Evolutionary conservation across 2,329 filamentous ascomycete species (phyloP), one percentile per base, ranked within the genome.

Genomic region (Aspergillus glaucus): DNA sequence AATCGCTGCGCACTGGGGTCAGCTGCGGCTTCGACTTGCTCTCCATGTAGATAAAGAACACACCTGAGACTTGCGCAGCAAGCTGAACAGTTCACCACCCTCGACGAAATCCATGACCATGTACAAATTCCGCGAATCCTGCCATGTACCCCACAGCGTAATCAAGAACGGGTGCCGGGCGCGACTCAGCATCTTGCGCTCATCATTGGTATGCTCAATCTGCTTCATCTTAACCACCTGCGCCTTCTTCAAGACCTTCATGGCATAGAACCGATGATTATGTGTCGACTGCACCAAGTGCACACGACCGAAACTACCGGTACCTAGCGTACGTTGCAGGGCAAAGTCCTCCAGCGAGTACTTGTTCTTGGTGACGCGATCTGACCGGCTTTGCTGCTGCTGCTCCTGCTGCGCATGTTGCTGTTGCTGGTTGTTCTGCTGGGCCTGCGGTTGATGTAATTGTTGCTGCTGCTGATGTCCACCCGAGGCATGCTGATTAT

Each of bases 31-130:
- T 22, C 19, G 10, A 26, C 12, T 22, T 26, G 26, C 26, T 30
- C 40, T 14, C 14, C 4, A 43, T 26, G 48, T 53, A 47, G 46
- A 53, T 46, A 40, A 53, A 47, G 36, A 45, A 42, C 78, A 81
- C 81, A 80, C 92, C 85, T 78, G 84, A 50, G 92, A 97, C 72
- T 98, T 97, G 61, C 93, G 81, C 61, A 98, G 76, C 62, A 98
- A 73, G 58, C 92, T 97, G 70, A 98, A 98, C 47, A 98, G 78
- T 77, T 98, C 93, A 63, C 93, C 93, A 59, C 93, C 93, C 72
- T 98, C 93, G 47, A 98, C 92, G 75, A 98, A 98, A 71, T 98
- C 93, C 93, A 98, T 98, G 62, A 98, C 93, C 93, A 98, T 98
- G 80, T 98, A 98, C 32, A 98, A 76, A 67, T 96, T 97, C 73